These are phyloP conservation scores for Epithele typhae DNA, from an alignment of 768 basidiomycete genomes.

Conservation along the genomic window DNA sequence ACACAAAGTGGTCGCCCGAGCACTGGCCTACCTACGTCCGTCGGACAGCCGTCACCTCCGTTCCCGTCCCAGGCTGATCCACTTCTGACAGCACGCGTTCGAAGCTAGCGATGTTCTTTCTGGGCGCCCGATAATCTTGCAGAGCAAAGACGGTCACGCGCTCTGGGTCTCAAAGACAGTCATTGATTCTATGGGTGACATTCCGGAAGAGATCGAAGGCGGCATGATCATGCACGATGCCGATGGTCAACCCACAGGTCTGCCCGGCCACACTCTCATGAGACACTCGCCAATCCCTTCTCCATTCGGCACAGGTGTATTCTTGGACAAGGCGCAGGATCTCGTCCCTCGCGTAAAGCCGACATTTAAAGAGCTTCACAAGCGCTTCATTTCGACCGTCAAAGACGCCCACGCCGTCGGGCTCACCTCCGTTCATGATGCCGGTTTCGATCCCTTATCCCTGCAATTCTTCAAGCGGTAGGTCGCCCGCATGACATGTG, in stretches of 20 bases:
- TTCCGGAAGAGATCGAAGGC: conserved; percentile 72
- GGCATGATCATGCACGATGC: conserved; percentile 73
- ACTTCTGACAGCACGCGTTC: conserved; percentile 51
- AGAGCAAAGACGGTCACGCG: conserved; percentile 87
- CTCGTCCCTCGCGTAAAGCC: conserved; percentile 59
- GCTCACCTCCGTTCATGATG: conserved; percentile 85
- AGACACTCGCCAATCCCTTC: neutral
- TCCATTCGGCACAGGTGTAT: conserved; percentile 53
- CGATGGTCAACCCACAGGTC: conserved; percentile 67
- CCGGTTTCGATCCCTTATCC: conserved; percentile 65
- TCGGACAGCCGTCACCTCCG: conserved; percentile 3
- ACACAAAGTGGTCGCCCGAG: conserved; percentile 63
- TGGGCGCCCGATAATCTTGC: conserved; percentile 69
- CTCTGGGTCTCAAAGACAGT: conserved; percentile 76
- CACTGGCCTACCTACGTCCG: conserved; percentile 69
- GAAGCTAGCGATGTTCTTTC: conserved; percentile 65
- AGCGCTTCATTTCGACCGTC: conserved; percentile 58
- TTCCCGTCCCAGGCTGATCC: neutral
- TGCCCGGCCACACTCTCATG: conserved; percentile 16
- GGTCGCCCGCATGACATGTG: neutral
- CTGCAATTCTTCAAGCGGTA: conserved; percentile 72
- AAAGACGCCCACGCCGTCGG: conserved; percentile 67
- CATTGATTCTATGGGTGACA: conserved; percentile 51
- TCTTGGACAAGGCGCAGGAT: conserved; percentile 86
- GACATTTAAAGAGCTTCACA: conserved; percentile 58